Evolutionary conservation across 495 filamentous ascomycete genomes (phyloP).

Genomic region (Cenococcum geophilum): DNA sequence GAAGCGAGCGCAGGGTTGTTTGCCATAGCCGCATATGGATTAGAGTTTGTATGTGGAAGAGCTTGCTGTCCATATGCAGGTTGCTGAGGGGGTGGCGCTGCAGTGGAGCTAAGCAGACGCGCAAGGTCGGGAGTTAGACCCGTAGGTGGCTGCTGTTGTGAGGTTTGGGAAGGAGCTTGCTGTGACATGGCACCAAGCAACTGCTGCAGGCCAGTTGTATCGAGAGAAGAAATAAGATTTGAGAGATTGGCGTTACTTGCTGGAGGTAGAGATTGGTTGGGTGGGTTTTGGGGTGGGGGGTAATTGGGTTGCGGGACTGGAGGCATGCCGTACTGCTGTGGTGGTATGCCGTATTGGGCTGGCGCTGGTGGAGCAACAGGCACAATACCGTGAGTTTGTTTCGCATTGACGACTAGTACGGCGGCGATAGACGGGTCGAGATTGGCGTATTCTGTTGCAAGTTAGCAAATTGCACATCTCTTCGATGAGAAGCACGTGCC

Average conservation of each 20-base stretch:
- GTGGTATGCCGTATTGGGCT: conserved; percentile 15
- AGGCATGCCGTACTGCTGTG: conserved; percentile 21
- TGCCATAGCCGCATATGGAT: conserved; percentile 3
- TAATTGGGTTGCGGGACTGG: conserved; percentile 32
- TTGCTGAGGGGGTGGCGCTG: conserved; percentile 10
- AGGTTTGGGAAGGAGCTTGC: conserved; percentile 35
- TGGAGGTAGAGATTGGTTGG: conserved; percentile 41
- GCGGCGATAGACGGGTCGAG: conserved; percentile 70
- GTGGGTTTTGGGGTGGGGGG: conserved; percentile 42
- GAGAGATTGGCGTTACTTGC: conserved; percentile 45
- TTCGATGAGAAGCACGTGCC: conserved; percentile 41
- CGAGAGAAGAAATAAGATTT: conserved; percentile 56
- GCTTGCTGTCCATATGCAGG: background rate
- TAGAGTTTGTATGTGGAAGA: background rate
- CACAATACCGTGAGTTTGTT: conserved; percentile 45
- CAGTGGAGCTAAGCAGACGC: conserved; percentile 44
- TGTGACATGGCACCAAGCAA: conserved; percentile 60
- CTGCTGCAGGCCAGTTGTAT: conserved; percentile 65
- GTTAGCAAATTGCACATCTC: background rate
- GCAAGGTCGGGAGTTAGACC: conserved; percentile 50
- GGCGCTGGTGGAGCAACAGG: conserved; percentile 19
- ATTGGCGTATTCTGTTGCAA: conserved; percentile 61
- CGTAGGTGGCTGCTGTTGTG: conserved; percentile 24
- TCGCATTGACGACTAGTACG: conserved; percentile 72
- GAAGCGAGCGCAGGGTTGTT: conserved; percentile 20